A percentile compares a stretch with the other conserved stretches of the same genome.
Conservation (phyloP, 176 grass and related monocot species). For the Dendrocalamus sinicus region DNA sequence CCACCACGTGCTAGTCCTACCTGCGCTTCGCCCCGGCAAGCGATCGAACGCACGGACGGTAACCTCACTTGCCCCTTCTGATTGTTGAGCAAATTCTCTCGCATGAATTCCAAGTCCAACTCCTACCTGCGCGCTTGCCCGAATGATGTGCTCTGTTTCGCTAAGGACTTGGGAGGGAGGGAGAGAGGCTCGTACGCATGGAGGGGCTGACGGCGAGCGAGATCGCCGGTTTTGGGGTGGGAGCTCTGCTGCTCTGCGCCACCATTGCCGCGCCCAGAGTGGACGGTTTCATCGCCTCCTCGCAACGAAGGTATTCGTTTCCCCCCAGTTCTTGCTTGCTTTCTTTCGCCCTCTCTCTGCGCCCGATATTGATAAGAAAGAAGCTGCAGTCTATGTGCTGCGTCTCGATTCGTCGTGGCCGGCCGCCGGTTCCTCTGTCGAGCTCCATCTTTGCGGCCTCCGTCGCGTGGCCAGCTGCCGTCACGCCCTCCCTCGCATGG, state of each 20-base stretch:
- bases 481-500: too few relatives aligned
- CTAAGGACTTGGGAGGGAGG: background rate
- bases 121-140: background rate
- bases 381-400: too few relatives aligned
- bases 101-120: background rate
- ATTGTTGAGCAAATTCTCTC: background rate
- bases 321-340: background rate
- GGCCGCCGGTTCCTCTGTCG: too few relatives aligned
- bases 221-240: constrained; percentile 80
- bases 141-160: background rate
- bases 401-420: too few relatives aligned
- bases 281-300: constrained; percentile 79
- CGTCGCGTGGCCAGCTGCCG: too few relatives aligned
- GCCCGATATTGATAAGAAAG: background rate
- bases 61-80: background rate
- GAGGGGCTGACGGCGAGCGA: constrained; percentile 76
- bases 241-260: constrained; percentile 62
- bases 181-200: constrained; percentile 39
- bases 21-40: background rate
- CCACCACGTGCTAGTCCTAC: background rate
- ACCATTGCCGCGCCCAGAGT: constrained; percentile 79
- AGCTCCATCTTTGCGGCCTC: too few relatives aligned
- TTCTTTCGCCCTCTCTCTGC: background rate
- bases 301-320: constrained; percentile 61
- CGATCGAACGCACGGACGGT: background rate